phyloP scores from a whole-genome alignment of 768 basidiomycete genomes.

The Basidioascus undulatus region DNA sequence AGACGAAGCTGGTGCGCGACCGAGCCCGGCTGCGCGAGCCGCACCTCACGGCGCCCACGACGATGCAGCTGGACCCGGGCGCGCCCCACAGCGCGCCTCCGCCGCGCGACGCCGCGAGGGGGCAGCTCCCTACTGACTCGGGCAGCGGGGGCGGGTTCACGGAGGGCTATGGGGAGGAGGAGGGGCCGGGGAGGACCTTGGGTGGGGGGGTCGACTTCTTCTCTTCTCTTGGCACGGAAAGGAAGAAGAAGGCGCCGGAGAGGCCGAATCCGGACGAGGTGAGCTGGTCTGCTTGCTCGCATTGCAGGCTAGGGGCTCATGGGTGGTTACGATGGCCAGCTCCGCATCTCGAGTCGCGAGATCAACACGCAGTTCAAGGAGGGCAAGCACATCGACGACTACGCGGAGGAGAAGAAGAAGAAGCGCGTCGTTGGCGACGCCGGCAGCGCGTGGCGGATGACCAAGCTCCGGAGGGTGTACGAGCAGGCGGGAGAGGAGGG shows the following conservation, averaged over 20 bases:
- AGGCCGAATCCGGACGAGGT: conserved; percentile 52
- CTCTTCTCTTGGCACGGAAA: conserved; percentile 55
- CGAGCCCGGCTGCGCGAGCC: conserved; percentile 16
- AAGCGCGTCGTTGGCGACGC: conserved; percentile 54
- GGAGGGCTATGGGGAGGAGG: conserved; percentile 38
- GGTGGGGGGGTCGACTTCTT: conserved; percentile 65
- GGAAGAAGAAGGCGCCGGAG: conserved; percentile 35
- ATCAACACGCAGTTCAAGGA: conserved; percentile 23
- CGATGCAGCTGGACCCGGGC: too few relatives aligned
- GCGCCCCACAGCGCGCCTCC: too few relatives aligned
- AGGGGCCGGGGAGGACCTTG: conserved; percentile 24
- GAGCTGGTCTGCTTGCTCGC: conserved; percentile 7
- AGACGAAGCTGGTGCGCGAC: background rate
- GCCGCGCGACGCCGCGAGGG: too few relatives aligned
- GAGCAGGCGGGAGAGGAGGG: conserved; percentile 76
- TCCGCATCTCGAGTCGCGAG: conserved; percentile 16
- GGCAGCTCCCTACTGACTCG: too few relatives aligned
- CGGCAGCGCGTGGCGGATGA: conserved; percentile 94
- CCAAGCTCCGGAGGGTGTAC: conserved; percentile 69
- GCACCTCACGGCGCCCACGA: too few relatives aligned
- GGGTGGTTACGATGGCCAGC: conserved; percentile 5
- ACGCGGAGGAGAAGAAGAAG: conserved; percentile 18
- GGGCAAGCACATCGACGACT: conserved; percentile 23
- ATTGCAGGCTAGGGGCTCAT: background rate
- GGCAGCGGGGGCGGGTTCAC: too few relatives aligned